Evolutionary conservation across 495 filamentous ascomycete species (phyloP).

Genomic region (Neurospora tetrasperma): DNA sequence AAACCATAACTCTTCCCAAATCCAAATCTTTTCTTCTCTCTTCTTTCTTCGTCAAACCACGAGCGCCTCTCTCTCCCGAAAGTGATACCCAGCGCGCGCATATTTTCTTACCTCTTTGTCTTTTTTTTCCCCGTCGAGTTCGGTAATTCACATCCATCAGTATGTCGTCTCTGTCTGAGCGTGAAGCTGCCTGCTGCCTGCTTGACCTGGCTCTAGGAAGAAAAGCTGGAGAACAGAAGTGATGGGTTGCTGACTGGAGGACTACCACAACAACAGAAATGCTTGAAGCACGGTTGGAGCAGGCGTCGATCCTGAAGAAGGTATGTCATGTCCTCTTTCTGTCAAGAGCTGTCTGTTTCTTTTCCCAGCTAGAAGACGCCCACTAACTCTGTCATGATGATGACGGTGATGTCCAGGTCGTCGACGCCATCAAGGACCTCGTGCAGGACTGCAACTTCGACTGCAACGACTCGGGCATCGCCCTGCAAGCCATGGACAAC

Average conservation of each 20-base stretch:
- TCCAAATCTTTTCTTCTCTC: neutral
- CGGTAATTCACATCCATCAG: neutral
- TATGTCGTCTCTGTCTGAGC: neutral
- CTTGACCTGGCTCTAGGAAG: neutral
- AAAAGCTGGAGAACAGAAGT: neutral
- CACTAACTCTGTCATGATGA: neutral
- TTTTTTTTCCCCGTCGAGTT: neutral
- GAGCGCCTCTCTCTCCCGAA: neutral
- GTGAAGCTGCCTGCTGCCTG: neutral
- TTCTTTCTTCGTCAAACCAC: neutral
- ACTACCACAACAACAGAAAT: slow-evolving; percentile 31
- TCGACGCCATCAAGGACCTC: slow-evolving; percentile 98
- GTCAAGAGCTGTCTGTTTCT: neutral
- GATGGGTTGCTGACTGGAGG: neutral
- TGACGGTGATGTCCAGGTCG: slow-evolving; percentile 48
- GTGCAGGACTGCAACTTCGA: slow-evolving; percentile 99
- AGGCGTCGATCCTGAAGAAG: slow-evolving; percentile 92
- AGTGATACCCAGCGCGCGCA: neutral
- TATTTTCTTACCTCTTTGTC: neutral
- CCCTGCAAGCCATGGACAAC: slow-evolving; percentile 99
- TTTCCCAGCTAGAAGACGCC: neutral
- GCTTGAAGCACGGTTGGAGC: slow-evolving; percentile 95
- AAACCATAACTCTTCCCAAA: neutral
- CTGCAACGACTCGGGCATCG: slow-evolving; percentile 99
- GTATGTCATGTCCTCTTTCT: slow-evolving; percentile 33